phyloP scores from a whole-genome alignment of 345 rosid genomes.

The Draba incana region DNA sequence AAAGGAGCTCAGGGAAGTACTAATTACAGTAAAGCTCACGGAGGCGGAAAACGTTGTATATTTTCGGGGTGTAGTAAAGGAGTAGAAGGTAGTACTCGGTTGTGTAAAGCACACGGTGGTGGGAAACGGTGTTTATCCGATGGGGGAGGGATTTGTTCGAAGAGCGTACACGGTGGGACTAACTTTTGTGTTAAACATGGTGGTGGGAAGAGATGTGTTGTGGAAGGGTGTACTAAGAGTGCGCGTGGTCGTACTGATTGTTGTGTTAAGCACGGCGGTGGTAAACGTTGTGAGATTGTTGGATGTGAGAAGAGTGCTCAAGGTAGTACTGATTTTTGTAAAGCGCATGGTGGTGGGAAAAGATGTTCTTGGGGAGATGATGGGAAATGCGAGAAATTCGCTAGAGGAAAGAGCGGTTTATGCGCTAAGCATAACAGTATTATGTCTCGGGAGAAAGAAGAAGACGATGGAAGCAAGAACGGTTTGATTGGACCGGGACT shows the following conservation, averaged over 20 bases:
- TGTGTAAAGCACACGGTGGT: conserved; percentile 97
- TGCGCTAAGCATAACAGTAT: conserved; percentile 84
- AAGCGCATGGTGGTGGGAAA: conserved; percentile 97
- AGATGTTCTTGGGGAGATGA: conserved; percentile 79
- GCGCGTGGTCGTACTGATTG: conserved; percentile 95
- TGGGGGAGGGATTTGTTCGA: conserved; percentile 95
- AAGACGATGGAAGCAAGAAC: conserved; percentile 46
- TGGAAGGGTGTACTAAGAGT: conserved; percentile 81
- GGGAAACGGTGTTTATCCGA: conserved; percentile 84
- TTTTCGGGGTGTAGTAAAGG: conserved; percentile 90
- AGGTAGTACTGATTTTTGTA: conserved; percentile 91
- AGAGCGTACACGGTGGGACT: conserved; percentile 94
- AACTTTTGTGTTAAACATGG: conserved; percentile 93
- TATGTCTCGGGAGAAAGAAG: conserved; percentile 47
- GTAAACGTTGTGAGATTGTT: conserved; percentile 65
- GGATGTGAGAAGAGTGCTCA: conserved; percentile 95
- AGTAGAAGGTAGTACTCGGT: conserved; percentile 94
- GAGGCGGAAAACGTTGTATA: conserved; percentile 92
- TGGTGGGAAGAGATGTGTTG: conserved; percentile 88
- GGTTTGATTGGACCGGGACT: conserved; percentile 77
- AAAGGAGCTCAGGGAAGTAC: conserved; percentile 98
- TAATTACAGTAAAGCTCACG: conserved; percentile 84
- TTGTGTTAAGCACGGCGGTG: conserved; percentile 94
- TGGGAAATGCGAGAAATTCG: conserved; percentile 81
- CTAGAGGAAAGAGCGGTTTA: conserved; percentile 88